Evolutionary conservation across 768 basidiomycete genomes (phyloP).

Genomic region (Brasilioporus rufonigricans): DNA sequence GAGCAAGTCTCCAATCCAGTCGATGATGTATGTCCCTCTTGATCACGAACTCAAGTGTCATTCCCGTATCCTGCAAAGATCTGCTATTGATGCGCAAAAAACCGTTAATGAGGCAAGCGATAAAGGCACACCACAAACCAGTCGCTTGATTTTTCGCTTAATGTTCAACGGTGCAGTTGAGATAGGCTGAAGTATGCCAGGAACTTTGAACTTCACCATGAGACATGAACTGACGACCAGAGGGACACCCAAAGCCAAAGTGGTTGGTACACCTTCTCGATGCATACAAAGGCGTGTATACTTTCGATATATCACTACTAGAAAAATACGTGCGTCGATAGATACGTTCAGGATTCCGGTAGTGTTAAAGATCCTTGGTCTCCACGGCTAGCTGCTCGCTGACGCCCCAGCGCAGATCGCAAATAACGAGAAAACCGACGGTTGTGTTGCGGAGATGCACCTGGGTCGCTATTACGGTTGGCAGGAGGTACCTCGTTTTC

Average conservation of each 20-base stretch:
- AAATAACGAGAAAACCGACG: conserved; percentile 60
- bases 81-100: too few species aligned
- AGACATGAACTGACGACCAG: too few species aligned
- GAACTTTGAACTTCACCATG: too few species aligned
- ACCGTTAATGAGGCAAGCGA: too few species aligned
- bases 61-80: too few species aligned
- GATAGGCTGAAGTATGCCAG: neutral
- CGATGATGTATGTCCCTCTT: neutral
- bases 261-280: neutral
- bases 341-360: conserved; percentile 8
- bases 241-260: too few species aligned
- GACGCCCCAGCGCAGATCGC: conserved; percentile 49
- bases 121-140: too few species aligned
- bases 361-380: conserved; percentile 26
- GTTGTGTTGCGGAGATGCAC: conserved; percentile 27
- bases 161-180: neutral
- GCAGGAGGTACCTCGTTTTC: conserved; percentile 12
- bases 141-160: neutral
- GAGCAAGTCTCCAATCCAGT: neutral
- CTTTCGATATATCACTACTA: neutral
- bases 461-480: conserved; percentile 15
- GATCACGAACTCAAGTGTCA: neutral
- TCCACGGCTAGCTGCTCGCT: conserved; percentile 37
- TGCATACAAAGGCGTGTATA: neutral
- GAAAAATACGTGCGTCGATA: neutral